phyloP scores from a whole-genome alignment of 1,284 basidiomycete genomes.

The Anthracocystis walkeri region DNA sequence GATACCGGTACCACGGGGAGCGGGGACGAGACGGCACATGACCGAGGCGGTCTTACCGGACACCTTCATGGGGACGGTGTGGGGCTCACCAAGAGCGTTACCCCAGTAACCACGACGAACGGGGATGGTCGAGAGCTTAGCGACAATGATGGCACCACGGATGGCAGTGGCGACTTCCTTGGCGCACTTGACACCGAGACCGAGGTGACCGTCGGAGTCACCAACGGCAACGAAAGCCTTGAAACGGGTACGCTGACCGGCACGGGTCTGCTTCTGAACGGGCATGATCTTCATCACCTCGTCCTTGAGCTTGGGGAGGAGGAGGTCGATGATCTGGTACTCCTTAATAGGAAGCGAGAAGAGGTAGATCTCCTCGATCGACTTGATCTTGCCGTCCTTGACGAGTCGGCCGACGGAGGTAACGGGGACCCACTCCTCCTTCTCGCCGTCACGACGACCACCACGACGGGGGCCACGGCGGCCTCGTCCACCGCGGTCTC shows the following conservation, averaged over 20 bases:
- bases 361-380: slow-evolving; percentile 99
- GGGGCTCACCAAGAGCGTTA: slow-evolving; percentile 82
- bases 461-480: slow-evolving; percentile 89
- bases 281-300: slow-evolving; percentile 99
- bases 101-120: slow-evolving; percentile 99
- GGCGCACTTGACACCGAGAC: slow-evolving; percentile 99
- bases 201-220: slow-evolving; percentile 94
- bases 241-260: slow-evolving; percentile 99
- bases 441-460: slow-evolving; percentile 97
- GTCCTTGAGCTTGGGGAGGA: slow-evolving; percentile 72
- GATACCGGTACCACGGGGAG: slow-evolving; percentile 97
- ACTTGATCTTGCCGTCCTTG: slow-evolving; percentile 99
- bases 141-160: slow-evolving; percentile 96
- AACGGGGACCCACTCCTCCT: slow-evolving; percentile 91
- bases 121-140: slow-evolving; percentile 93
- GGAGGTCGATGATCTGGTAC: slow-evolving; percentile 69
- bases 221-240: slow-evolving; percentile 99
- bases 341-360: slow-evolving; percentile 87
- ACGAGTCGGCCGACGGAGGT: slow-evolving; percentile 99
- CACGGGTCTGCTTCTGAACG: slow-evolving; percentile 99
- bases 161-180: slow-evolving; percentile 99
- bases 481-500: slow-evolving; percentile 81
- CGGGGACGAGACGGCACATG: slow-evolving; percentile 98
- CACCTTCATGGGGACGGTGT: slow-evolving; percentile 99
- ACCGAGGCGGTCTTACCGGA: slow-evolving; percentile 98